These are phyloP conservation scores for Ceratobasidium sp. DNA, from an alignment of 1,284 basidiomycete genomes.

Conservation along the genomic window DNA sequence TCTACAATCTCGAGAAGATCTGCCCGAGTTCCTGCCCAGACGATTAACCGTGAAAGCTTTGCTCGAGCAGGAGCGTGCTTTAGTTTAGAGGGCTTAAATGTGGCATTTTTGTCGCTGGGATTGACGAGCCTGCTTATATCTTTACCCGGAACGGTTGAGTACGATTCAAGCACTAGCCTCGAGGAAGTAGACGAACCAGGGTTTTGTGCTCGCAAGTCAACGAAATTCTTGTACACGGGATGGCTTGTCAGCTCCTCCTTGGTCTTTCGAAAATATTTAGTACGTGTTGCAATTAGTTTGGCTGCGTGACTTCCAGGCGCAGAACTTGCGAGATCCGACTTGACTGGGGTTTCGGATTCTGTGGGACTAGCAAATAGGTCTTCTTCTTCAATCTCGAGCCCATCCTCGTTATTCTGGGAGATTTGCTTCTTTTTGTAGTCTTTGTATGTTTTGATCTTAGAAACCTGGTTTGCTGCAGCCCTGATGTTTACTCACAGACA, in stretches of 20 bases:
- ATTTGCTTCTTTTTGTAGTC: background rate
- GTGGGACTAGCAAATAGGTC: conserved; percentile 10
- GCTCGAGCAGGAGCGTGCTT: conserved; percentile 5
- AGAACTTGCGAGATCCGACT: background rate
- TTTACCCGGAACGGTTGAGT: no score
- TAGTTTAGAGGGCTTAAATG: background rate
- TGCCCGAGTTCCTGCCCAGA: background rate
- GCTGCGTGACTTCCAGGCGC: background rate
- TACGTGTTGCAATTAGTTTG: background rate
- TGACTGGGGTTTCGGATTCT: background rate
- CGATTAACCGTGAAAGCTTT: background rate
- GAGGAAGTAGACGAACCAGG: background rate
- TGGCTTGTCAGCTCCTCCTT: background rate
- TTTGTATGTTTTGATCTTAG: conserved; percentile 1
- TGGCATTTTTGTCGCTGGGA: background rate
- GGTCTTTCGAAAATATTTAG: background rate
- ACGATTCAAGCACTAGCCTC: no score
- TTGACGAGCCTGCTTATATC: conserved; percentile 22
- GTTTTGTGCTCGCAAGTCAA: conserved; percentile 19
- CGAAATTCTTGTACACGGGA: conserved; percentile 1
- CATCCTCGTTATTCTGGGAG: conserved; percentile 15
- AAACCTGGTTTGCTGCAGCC: no score
- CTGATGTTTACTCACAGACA: background rate
- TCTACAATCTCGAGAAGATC: conserved; percentile 28
- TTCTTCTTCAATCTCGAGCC: background rate